These are phyloP conservation scores for Chaetothyriales sp. DNA, from an alignment of 2,329 filamentous ascomycete genomes.

Conservation along the genomic window DNA sequence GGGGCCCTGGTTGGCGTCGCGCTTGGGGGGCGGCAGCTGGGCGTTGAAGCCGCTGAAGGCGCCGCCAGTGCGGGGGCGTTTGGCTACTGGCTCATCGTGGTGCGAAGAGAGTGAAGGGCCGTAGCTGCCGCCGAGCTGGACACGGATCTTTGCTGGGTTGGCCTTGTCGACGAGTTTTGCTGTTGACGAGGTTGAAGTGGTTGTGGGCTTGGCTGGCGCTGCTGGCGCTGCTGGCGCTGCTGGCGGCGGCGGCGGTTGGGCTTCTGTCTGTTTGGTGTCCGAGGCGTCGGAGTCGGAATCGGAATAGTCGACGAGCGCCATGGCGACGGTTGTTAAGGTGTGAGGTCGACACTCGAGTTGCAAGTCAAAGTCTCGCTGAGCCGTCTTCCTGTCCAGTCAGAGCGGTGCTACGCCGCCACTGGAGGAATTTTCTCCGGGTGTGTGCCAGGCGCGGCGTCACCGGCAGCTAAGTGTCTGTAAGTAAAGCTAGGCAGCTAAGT, in stretches of 20 bases:
- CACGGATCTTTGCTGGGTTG: conserved; percentile 70
- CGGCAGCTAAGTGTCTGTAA: no score
- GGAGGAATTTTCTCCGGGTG: no score
- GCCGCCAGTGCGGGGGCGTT: conserved; percentile 51
- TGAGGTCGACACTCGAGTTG: background rate
- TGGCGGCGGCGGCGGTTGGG: conserved; percentile 21
- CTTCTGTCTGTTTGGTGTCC: background rate
- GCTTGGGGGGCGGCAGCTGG: conserved; percentile 73
- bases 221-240: conserved; percentile 21
- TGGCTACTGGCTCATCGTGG: conserved; percentile 49
- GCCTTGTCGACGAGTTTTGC: conserved; percentile 67
- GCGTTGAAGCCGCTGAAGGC: conserved; percentile 73
- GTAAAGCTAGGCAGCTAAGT: no score
- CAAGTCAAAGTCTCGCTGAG: no score
- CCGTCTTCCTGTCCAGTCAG: no score
- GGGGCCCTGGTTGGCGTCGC: conserved; percentile 16
- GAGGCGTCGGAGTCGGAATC: conserved; percentile 1
- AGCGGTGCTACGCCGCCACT: no score
- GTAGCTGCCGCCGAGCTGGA: conserved; percentile 54
- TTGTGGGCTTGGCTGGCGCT: conserved; percentile 24
- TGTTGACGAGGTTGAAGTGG: conserved; percentile 35
- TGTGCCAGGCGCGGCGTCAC: no score
- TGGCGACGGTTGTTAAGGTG: background rate
- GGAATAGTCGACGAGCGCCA: conserved; percentile 1
- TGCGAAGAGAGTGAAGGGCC: conserved; percentile 24